These are phyloP conservation scores for Myxozyma geophila DNA, from an alignment of 805 yeast genomes.

Conservation along the genomic window DNA sequence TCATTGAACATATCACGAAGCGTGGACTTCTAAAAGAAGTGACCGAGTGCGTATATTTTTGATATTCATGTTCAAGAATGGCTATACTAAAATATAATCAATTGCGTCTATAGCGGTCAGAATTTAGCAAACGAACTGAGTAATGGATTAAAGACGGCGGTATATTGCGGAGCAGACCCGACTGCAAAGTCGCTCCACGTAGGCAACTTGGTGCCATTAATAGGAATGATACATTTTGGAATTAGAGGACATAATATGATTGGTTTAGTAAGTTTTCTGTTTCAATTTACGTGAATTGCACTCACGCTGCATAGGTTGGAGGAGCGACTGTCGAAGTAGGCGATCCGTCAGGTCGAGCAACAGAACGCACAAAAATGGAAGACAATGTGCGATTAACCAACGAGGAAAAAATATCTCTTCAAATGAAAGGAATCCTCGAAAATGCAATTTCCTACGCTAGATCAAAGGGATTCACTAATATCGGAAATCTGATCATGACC, in stretches of 20 bases:
- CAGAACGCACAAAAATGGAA: constrained; percentile 72
- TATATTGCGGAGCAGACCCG: constrained; percentile 97
- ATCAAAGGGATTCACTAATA: constrained; percentile 48
- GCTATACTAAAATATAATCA: not conserved
- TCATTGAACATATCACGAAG: constrained; percentile 16
- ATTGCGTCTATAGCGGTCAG: constrained; percentile 3
- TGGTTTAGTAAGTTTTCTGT: constrained; percentile 58
- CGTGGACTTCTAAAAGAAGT: constrained; percentile 26
- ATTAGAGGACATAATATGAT: constrained; percentile 79
- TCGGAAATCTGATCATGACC: constrained; percentile 52
- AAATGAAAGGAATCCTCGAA: constrained; percentile 63
- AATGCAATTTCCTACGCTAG: constrained; percentile 67
- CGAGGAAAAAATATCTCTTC: constrained; percentile 61
- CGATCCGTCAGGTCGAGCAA: constrained; percentile 89
- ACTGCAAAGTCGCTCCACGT: constrained; percentile 87
- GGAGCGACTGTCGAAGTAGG: constrained; percentile 97
- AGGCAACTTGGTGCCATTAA: constrained; percentile 86
- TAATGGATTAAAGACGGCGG: constrained; percentile 28
- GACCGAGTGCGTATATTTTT: constrained; percentile 13
- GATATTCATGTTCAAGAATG: too few species aligned
- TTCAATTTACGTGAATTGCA: too few species aligned
- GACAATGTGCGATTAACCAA: constrained; percentile 58
- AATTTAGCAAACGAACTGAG: constrained; percentile 11
- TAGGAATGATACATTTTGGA: constrained; percentile 81
- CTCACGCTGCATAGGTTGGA: constrained; percentile 49